Evolutionary conservation across 2,329 filamentous ascomycete genomes (phyloP).

Genomic region (Fonsecaea multimorphosa): DNA sequence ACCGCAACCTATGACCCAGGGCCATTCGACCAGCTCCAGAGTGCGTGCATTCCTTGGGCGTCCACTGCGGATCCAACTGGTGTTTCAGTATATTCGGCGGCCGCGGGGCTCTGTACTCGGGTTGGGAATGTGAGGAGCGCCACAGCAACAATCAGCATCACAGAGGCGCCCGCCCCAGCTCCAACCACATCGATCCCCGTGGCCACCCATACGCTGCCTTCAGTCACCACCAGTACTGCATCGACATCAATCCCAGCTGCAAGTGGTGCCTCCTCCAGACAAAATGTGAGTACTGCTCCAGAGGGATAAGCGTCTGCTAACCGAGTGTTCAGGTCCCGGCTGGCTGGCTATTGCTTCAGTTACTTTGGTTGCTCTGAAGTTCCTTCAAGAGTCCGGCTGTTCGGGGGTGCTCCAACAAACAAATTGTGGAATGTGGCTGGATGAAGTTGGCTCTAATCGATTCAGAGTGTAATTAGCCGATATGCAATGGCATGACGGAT

Average conservation of each 20-base stretch:
- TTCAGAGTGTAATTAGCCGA: neutral
- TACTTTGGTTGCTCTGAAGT: neutral
- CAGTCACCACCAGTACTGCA: neutral
- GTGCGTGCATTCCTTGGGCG: slow-evolving; percentile 13
- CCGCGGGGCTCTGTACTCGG: slow-evolving; percentile 7
- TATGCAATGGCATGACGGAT: neutral
- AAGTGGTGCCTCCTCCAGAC: neutral
- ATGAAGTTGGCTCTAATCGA: neutral
- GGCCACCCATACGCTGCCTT: neutral
- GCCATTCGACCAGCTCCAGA: slow-evolving; percentile 16
- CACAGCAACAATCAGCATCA: slow-evolving; percentile 7
- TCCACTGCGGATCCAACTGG: slow-evolving; percentile 11
- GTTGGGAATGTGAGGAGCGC: slow-evolving; percentile 9
- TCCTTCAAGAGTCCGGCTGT: neutral
- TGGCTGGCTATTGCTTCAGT: neutral
- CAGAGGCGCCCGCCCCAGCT: neutral
- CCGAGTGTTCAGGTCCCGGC: neutral
- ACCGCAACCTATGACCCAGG: slow-evolving; percentile 2
- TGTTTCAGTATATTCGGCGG: slow-evolving; percentile 5
- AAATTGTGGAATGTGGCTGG: neutral
- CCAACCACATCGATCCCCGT: neutral
- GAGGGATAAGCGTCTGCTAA: neutral
- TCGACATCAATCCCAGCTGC: neutral
- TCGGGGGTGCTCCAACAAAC: neutral
- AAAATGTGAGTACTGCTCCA: neutral